Conservation (phyloP, 208 protist species). For the Wallacemonas sp. region DNA sequence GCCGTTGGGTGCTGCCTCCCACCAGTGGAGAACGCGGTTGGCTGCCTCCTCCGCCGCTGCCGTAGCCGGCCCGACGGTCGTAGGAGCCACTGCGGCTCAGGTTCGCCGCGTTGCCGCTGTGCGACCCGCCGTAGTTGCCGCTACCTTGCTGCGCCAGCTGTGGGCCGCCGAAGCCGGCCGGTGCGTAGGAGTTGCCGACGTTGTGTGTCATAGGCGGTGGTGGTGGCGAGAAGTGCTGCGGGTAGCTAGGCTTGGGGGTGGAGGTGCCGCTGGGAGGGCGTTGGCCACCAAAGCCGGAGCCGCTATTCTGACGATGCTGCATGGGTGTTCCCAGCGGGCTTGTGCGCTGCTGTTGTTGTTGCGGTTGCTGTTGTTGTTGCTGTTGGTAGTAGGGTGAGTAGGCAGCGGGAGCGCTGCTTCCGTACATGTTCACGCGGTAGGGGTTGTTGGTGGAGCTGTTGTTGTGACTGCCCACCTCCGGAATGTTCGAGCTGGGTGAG, state of each 20-base stretch:
- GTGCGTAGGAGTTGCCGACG: constrained; percentile 25
- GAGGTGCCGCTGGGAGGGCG: constrained; percentile 5
- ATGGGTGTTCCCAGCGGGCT: constrained; percentile 9
- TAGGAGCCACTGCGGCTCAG: constrained; percentile 3
- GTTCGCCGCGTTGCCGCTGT: neutral
- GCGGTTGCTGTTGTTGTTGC: neutral
- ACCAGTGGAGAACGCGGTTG: constrained; percentile 1
- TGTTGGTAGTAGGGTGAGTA: neutral
- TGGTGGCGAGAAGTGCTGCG: neutral
- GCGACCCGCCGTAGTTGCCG: neutral
- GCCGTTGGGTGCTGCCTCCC: neutral
- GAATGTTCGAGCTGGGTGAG: constrained; percentile 14
- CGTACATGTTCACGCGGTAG: constrained; percentile 19
- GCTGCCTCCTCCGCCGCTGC: neutral
- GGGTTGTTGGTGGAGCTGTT: constrained; percentile 17
- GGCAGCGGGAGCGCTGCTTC: constrained; percentile 11
- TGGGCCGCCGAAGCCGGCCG: constrained; percentile 31
- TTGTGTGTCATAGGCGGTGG: neutral
- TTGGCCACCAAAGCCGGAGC: neutral
- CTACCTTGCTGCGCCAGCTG: constrained; percentile 13
- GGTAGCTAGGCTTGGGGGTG: neutral
- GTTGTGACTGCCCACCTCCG: constrained; percentile 14
- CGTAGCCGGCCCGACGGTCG: neutral
- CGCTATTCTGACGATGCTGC: constrained; percentile 1
- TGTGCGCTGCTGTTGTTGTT: constrained; percentile 6